phyloP scores from a whole-genome alignment of 345 rosid species.

The Salix exigua region DNA sequence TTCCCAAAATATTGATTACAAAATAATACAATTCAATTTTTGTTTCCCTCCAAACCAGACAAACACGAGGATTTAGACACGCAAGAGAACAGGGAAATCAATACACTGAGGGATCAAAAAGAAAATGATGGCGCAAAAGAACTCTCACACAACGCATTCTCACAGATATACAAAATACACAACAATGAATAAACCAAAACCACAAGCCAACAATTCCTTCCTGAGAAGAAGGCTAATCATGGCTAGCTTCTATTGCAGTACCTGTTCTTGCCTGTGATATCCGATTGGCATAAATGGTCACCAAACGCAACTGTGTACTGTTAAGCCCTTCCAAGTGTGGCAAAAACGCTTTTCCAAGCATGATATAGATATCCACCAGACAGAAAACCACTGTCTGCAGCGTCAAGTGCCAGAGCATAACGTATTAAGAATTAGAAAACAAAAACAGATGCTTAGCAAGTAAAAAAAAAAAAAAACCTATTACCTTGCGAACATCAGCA shows the following conservation, averaged over 20 bases:
- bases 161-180: conserved; percentile 53
- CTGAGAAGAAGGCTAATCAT: conserved; percentile 19
- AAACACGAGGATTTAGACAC: conserved; percentile 4
- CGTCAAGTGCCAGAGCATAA: not conserved
- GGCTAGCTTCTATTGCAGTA: conserved; percentile 49
- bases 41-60: conserved; percentile 21
- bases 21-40: conserved; percentile 18
- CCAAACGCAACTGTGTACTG: conserved; percentile 85
- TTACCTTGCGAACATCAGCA: conserved; percentile 97
- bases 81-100: not conserved
- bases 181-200: conserved; percentile 26
- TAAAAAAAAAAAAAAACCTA: not conserved
- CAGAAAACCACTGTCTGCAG: conserved; percentile 97
- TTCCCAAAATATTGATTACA: conserved; percentile 29
- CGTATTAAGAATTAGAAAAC: not conserved
- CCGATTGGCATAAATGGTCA: conserved; percentile 92
- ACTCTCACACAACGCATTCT: conserved; percentile 36
- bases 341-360: conserved; percentile 95
- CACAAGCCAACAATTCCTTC: conserved; percentile 18
- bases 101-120: not conserved
- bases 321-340: conserved; percentile 90
- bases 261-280: conserved; percentile 98
- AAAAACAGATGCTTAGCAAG: too few relatives aligned
- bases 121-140: not conserved
- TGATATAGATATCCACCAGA: conserved; percentile 92